A percentile compares a stretch with the other conserved stretches of the same genome.
Evolutionary conservation across 2,329 filamentous ascomycete species (phyloP).

Genomic region (Claviceps lovelessii): DNA sequence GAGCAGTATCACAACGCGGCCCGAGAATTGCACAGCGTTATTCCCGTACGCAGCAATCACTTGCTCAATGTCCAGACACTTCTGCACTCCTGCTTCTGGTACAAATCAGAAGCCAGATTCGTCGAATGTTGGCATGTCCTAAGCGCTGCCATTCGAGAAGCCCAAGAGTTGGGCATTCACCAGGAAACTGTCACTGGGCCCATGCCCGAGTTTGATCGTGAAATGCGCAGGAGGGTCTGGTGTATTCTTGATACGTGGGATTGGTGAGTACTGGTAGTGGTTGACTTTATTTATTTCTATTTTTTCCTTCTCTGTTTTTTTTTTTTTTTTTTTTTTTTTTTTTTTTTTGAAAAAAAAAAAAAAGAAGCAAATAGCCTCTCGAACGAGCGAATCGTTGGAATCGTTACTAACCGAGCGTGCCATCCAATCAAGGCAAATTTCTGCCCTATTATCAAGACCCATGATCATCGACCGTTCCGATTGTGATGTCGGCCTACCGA

Average conservation of each 20-base stretch:
- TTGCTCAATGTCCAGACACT: slow-evolving; percentile 21
- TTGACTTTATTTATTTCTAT: not conserved
- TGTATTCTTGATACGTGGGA: slow-evolving; percentile 24
- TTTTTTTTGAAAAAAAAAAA: not conserved
- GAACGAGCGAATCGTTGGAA: too few species aligned
- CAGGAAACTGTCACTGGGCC: slow-evolving; percentile 15
- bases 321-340: not conserved
- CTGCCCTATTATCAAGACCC: slow-evolving; percentile 18
- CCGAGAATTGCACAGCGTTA: slow-evolving; percentile 18
- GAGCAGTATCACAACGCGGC: slow-evolving; percentile 20
- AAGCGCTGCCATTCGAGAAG: slow-evolving; percentile 21
- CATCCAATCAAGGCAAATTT: slow-evolving; percentile 17
- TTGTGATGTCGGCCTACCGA: slow-evolving; percentile 19
- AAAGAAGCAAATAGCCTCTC: too few species aligned
- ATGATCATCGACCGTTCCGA: slow-evolving; percentile 22
- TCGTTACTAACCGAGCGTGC: not conserved
- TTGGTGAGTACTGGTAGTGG: slow-evolving; percentile 15
- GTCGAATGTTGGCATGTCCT: slow-evolving; percentile 25
- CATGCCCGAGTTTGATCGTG: slow-evolving; percentile 20
- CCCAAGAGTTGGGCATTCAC: slow-evolving; percentile 22
- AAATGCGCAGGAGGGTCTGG: slow-evolving; percentile 23
- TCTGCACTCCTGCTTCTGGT: slow-evolving; percentile 25
- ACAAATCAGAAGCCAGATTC: slow-evolving; percentile 22
- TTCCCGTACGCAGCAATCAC: slow-evolving; percentile 20
- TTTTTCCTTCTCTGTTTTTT: not conserved